phyloP scores from a whole-genome alignment of 2,329 filamentous ascomycete species.

The Aspergillus amoenus region DNA sequence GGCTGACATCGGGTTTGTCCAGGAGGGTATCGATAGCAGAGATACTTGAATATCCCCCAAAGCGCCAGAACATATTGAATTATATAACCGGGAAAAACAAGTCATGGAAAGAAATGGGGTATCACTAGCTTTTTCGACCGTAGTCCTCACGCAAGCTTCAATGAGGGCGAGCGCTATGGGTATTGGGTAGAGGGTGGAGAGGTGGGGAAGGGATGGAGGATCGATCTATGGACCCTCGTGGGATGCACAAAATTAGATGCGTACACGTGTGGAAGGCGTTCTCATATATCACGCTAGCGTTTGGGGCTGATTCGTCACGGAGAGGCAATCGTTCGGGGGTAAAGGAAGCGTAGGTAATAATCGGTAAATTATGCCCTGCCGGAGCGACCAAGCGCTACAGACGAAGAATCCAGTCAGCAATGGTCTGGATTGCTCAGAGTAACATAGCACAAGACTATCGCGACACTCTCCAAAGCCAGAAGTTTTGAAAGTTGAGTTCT shows the following conservation, averaged over 20 bases:
- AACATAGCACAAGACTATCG: slow-evolving; percentile 1
- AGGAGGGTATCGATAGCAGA: slow-evolving; percentile 95
- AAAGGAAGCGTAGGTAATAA: slow-evolving; percentile 11
- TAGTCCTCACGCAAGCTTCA: slow-evolving; percentile 26
- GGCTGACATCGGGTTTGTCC: slow-evolving; percentile 89
- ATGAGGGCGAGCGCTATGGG: slow-evolving; percentile 29
- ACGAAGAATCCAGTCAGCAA: slow-evolving; percentile 19
- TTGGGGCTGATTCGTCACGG: slow-evolving; percentile 12
- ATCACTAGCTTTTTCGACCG: slow-evolving; percentile 20
- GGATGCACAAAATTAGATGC: slow-evolving; percentile 9
- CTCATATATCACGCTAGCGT: slow-evolving; percentile 10
- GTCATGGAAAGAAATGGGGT: slow-evolving; percentile 34
- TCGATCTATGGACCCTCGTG: slow-evolving; percentile 18
- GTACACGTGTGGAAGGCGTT: slow-evolving; percentile 13
- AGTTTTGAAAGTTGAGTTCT: neutral
- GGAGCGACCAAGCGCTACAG: slow-evolving; percentile 29
- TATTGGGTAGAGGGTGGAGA: slow-evolving; percentile 27
- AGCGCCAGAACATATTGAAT: slow-evolving; percentile 97
- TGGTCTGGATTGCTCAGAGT: neutral
- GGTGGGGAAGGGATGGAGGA: slow-evolving; percentile 12
- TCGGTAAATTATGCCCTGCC: slow-evolving; percentile 23
- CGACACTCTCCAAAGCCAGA: neutral
- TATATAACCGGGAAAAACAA: slow-evolving; percentile 35
- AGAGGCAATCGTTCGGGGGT: slow-evolving; percentile 4
- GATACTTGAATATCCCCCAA: slow-evolving; percentile 97